Conservation (phyloP, 2,329 filamentous ascomycete species). For the Gremmenia infestans region DNA sequence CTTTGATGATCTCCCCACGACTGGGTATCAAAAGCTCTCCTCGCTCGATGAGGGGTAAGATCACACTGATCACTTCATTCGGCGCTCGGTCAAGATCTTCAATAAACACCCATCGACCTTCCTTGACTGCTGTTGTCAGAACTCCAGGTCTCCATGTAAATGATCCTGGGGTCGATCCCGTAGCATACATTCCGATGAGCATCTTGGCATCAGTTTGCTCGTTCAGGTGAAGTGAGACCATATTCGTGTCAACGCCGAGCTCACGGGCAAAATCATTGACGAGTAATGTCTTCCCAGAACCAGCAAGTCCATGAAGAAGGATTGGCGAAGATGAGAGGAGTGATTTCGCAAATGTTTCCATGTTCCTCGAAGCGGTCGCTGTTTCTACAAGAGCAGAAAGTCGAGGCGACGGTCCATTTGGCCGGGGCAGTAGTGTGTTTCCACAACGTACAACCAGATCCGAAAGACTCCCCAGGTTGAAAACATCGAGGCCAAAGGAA, state of each 20-base stretch:
- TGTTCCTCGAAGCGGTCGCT: constrained; percentile 65
- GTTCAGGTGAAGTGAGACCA: constrained; percentile 94
- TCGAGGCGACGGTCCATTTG: constrained; percentile 43
- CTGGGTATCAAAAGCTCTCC: constrained; percentile 88
- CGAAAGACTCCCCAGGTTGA: constrained; percentile 44
- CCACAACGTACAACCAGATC: constrained; percentile 60
- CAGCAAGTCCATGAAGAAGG: constrained; percentile 75
- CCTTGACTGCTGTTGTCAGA: constrained; percentile 85
- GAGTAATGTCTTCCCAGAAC: constrained; percentile 85
- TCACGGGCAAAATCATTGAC: constrained; percentile 76
- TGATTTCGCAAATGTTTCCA: constrained; percentile 62
- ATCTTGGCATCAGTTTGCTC: constrained; percentile 98
- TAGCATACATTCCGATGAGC: constrained; percentile 89
- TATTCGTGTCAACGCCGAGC: constrained; percentile 71
- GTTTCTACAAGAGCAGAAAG: constrained; percentile 61
- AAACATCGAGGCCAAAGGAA: constrained; percentile 1
- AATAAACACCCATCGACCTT: constrained; percentile 94
- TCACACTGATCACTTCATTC: constrained; percentile 87
- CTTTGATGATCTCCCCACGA: constrained; percentile 78
- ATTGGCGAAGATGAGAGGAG: constrained; percentile 67
- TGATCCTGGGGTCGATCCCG: constrained; percentile 78
- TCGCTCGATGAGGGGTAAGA: constrained; percentile 87
- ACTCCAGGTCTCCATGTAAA: constrained; percentile 93
- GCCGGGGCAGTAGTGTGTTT: constrained; percentile 60
- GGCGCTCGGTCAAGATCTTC: constrained; percentile 95